phyloP scores from a whole-genome alignment of 2,329 filamentous ascomycete species.

The Penicillium sp. region DNA sequence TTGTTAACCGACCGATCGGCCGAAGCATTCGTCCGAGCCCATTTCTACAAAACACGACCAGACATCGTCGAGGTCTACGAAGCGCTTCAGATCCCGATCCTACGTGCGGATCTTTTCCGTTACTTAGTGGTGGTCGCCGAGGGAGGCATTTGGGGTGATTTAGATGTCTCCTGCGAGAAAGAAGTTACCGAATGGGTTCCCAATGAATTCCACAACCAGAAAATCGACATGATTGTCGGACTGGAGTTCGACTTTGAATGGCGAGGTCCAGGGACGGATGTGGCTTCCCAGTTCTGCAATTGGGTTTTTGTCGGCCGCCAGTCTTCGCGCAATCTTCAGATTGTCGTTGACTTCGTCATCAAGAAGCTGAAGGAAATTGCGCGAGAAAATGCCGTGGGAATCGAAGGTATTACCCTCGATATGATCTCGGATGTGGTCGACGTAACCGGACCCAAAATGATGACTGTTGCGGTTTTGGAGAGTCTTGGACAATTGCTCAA shows the following conservation, averaged over 20 bases:
- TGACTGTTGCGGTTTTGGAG: conserved; percentile 24
- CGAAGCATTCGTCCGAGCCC: conserved; percentile 32
- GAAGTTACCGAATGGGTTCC: conserved; percentile 40
- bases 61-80: conserved; percentile 40
- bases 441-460: conserved; percentile 29
- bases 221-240: conserved; percentile 37
- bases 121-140: conserved; percentile 42
- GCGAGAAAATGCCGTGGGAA: conserved; percentile 10
- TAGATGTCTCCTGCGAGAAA: conserved; percentile 38
- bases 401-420: conserved; percentile 21
- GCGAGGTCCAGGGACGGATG: conserved; percentile 7
- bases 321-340: conserved; percentile 18
- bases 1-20: conserved; percentile 32
- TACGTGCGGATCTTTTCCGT: conserved; percentile 44
- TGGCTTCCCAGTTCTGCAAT: conserved; percentile 26
- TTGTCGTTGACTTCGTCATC: conserved; percentile 22
- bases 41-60: conserved; percentile 32
- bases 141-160: conserved; percentile 44
- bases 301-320: conserved; percentile 23
- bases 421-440: conserved; percentile 29
- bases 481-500: conserved; percentile 18
- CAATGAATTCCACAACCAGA: conserved; percentile 23
- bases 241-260: conserved; percentile 36
- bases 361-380: conserved; percentile 20
- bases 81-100: conserved; percentile 36